Evolutionary conservation across 2,329 filamentous ascomycete genomes (phyloP), one percentile per base, ranked within the genome.

Genomic region (Pestalotiopsis sp.): DNA sequence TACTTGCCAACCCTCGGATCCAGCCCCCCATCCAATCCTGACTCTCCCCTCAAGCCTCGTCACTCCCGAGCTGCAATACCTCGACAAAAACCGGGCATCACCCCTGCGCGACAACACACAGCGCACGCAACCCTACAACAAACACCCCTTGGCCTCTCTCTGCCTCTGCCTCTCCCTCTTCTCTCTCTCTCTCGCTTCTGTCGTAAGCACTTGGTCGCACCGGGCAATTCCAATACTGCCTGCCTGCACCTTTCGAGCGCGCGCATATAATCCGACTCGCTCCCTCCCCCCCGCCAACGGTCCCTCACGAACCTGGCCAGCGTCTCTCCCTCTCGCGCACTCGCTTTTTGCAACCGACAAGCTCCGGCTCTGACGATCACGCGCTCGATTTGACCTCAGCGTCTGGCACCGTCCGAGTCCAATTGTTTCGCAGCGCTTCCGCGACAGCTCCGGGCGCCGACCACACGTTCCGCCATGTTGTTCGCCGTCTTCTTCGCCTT

Each of bases 401-500:
- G 7, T 36, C 31, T 36, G 31, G 31, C 31, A 36, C 7, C 7
- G 31, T 9, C 31, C 31, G 7, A 36, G 31, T 36, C 20, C 23
- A 59, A 59, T 20, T 13, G 17, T 27, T 25, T n/a, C 45, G 45
- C 45, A n/a, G 45, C 17, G 45, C 45, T n/a, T 52, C 20, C 20
- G 45, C 57, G 57, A 59, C 20, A 11, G 27, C 23, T 23, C n/a
- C 57, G 45, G 45, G 14, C 45, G 20, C n/a, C 23, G 23, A 57
- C 58, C n/a, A 65, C 20, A 13, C 4, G n/a, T 45, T 27, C 61
- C 80, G 81, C 75, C 73, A 91, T 91, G 89, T 71, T 91, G 59
- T 90, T 90, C 80, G 88, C 87, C 72, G 77, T 91, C 71, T 82
- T 90, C 73, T 91, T 91, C 80, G 83, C 88, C 78, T 87, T 86